Percentiles rank a stretch among this genome's conserved stretches.
Conservation (phyloP, 257 asterid species). For the Eustoma russellianum region DNA sequence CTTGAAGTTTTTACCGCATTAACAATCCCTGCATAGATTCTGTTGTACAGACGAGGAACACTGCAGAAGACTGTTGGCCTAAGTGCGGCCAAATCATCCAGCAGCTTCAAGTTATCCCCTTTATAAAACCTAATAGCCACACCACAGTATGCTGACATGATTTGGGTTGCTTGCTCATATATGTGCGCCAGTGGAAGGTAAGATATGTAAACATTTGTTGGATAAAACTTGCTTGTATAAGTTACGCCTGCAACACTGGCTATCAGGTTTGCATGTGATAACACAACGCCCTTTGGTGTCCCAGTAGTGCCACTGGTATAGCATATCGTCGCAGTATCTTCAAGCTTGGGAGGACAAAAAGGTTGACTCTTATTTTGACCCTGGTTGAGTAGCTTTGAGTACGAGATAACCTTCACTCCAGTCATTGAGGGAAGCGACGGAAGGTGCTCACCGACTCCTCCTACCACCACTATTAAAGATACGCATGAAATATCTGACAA, state of each 20-base stretch:
- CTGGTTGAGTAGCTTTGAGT: conserved; percentile 61
- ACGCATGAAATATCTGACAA: conserved; percentile 79
- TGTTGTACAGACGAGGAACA: conserved; percentile 96
- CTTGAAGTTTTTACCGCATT: conserved; percentile 85
- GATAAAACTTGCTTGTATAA: conserved; percentile 33
- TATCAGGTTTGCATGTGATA: conserved; percentile 74
- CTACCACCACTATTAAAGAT: conserved; percentile 83
- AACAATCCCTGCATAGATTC: conserved; percentile 86
- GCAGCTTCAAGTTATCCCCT: conserved; percentile 86
- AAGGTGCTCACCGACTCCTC: conserved; percentile 80
- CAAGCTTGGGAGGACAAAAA: conserved; percentile 76
- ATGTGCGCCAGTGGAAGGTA: conserved; percentile 98
- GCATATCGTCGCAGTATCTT: conserved; percentile 86
- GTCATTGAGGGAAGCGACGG: conserved; percentile 77
- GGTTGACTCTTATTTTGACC: conserved; percentile 60
- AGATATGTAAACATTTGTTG: conserved; percentile 83
- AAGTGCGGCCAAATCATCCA: conserved; percentile 86
- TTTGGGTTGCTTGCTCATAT: conserved; percentile 88
- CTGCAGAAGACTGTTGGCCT: conserved; percentile 93
- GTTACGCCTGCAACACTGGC: conserved; percentile 72
- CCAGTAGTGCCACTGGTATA: conserved; percentile 98
- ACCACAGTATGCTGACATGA: conserved; percentile 42
- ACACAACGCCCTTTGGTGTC: conserved; percentile 94
- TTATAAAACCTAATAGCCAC: conserved; percentile 85
- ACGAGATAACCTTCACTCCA: conserved; percentile 67